Base-by-base conservation (phyloP, 2,329 filamentous ascomycete genomes). In the Cordyceps farinosa region DNA sequence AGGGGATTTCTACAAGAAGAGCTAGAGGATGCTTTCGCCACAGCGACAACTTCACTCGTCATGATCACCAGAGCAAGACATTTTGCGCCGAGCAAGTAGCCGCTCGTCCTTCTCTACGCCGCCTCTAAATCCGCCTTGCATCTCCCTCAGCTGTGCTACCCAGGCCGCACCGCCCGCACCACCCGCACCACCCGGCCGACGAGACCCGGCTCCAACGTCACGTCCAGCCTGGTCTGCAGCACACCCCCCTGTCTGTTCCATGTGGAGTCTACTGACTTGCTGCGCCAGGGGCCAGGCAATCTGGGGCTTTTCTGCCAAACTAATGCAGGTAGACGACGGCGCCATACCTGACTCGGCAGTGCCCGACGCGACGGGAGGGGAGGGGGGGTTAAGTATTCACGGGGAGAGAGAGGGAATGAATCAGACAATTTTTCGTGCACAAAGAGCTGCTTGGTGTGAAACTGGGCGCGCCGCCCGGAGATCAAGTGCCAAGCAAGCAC, bases 251-350 rank as follows among this genome's bases (percentile, higher is more conserved):
- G 50, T 27, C 32, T 17, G n/a, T 3, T 8, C 17, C 51, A 22
- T 38, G 51, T 54, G 51, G 51, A 40, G 34, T 42, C n/a, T 27
- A 42, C n/a, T 40, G 51, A 42, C 22, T 40, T 13, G 13, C 51
- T 48, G 15, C 29, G 13, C 30, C 5, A 13, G 30, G n/a, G 48
- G 38, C 13, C 11, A 29, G 50, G n/a, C 50, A 53, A 53, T 53
- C 50, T 45, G 42, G 42, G 17, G 22, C 22, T 22, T 22, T 22
- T 22, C 22, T 22, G 22, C n/a, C 17, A 29, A 32, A 27, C 38
- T 56, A 56, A 45, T 56, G 54, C 54, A 36, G 8, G 40, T 45
- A 56, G 54, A 56, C 54, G 54, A 56, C 54, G 29, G 54, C 40
- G 29, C 29, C 40, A 45, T 45, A 17, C 30, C 44, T 10, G n/a